phyloP scores from a whole-genome alignment of 2,329 filamentous ascomycete genomes.

The Lizonia empirigonia region DNA sequence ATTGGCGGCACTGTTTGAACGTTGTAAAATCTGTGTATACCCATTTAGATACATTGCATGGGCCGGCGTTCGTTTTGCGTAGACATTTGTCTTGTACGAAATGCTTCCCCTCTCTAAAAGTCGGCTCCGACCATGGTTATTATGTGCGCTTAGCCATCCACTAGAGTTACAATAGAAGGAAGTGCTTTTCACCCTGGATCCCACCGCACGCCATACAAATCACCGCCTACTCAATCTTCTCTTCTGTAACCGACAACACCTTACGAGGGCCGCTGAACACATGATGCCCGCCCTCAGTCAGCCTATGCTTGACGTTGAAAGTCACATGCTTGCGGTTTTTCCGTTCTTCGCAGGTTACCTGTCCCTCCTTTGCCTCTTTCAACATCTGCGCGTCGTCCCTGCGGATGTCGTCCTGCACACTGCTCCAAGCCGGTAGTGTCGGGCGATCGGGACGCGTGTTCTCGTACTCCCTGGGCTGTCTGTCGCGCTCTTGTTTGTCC shows the following conservation, averaged over 20 bases:
- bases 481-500: conserved; percentile 1
- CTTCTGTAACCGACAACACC: conserved; percentile 3
- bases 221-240: conserved; percentile 5
- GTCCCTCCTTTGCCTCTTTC: background rate
- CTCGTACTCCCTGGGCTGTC: background rate
- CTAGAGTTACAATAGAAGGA: background rate
- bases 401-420: conserved; percentile 8
- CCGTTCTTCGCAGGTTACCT: background rate
- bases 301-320: conserved; percentile 16
- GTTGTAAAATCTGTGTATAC: conserved; percentile 25
- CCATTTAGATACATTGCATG: conserved; percentile 23
- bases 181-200: background rate
- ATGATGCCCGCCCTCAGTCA: background rate
- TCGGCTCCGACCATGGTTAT: background rate
- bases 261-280: conserved; percentile 8
- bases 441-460: conserved; percentile 2
- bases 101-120: conserved; percentile 4
- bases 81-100: conserved; percentile 8
- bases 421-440: conserved; percentile 9
- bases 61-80: conserved; percentile 17
- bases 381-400: conserved; percentile 5
- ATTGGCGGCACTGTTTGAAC: conserved; percentile 53
- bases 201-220: background rate
- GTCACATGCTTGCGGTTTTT: conserved; percentile 2
- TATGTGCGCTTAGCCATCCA: background rate